Percentiles rank a stretch among this genome's conserved stretches.
Evolutionary conservation across 495 filamentous ascomycete species (phyloP).

Genomic region (Thozetella sp.): DNA sequence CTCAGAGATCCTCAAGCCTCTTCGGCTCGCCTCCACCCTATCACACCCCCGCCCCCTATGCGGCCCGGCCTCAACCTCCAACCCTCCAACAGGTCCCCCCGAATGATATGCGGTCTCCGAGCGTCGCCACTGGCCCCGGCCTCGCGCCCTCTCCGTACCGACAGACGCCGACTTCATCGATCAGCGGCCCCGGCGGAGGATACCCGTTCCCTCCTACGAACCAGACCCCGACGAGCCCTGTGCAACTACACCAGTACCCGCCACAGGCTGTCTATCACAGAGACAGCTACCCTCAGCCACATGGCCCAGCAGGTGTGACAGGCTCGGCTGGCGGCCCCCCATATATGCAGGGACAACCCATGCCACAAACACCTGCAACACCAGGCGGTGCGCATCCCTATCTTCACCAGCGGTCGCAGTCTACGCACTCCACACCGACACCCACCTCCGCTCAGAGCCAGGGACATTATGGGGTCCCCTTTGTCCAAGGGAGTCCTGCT

Average conservation of each 20-base stretch:
- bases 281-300: conserved; percentile 49
- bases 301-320: conserved; percentile 39
- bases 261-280: conserved; percentile 38
- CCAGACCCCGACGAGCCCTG: conserved; percentile 52
- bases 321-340: conserved; percentile 33
- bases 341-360: conserved; percentile 42
- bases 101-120: conserved; percentile 55
- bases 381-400: conserved; percentile 43
- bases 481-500: conserved; percentile 56
- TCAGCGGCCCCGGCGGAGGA: conserved; percentile 40
- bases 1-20: conserved; percentile 12
- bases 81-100: conserved; percentile 48
- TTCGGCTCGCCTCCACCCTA: conserved; percentile 23
- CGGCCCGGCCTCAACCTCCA: conserved; percentile 45
- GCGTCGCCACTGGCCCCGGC: conserved; percentile 39
- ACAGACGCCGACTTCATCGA: conserved; percentile 44
- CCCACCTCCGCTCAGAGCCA: conserved; percentile 60
- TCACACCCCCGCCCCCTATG: conserved; percentile 36
- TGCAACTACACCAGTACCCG: conserved; percentile 50
- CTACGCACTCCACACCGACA: conserved; percentile 55
- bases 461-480: conserved; percentile 46
- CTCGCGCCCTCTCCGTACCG: conserved; percentile 56
- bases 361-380: conserved; percentile 53
- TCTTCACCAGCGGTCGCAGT: conserved; percentile 44
- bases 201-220: conserved; percentile 57